Conservation (phyloP, 495 filamentous ascomycete genomes). For the Neurospora africana region DNA sequence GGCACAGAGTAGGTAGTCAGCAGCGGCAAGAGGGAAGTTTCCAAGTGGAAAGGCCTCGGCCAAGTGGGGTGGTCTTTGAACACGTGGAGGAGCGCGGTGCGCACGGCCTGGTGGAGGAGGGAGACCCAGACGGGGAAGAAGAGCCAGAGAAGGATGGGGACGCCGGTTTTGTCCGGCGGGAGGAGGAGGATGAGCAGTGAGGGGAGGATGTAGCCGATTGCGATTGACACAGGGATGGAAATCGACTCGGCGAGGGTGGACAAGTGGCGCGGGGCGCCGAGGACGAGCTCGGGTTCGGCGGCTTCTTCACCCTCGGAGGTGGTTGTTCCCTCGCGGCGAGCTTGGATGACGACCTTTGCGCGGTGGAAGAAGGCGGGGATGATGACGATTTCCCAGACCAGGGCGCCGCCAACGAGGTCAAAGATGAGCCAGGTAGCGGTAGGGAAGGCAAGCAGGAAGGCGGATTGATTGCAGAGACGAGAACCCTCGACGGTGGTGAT, state of each 20-base stretch:
- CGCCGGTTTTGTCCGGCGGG: slow-evolving; percentile 43
- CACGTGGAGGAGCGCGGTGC: slow-evolving; percentile 6
- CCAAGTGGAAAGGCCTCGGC: slow-evolving; percentile 17
- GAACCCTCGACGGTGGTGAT: slow-evolving; percentile 28
- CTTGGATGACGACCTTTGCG: slow-evolving; percentile 16
- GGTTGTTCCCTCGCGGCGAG: slow-evolving; percentile 4
- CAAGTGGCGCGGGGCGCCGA: slow-evolving; percentile 25
- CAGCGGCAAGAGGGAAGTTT: slow-evolving; percentile 17
- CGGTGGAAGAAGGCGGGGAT: slow-evolving; percentile 30
- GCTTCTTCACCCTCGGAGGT: background rate
- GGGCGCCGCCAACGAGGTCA: slow-evolving; percentile 28
- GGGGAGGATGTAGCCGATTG: slow-evolving; percentile 26
- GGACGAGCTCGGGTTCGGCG: slow-evolving; percentile 13
- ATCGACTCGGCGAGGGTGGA: slow-evolving; percentile 21
- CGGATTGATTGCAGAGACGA: slow-evolving; percentile 25
- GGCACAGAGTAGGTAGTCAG: slow-evolving; percentile 26
- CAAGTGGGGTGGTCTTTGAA: background rate
- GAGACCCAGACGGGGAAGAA: slow-evolving; percentile 33
- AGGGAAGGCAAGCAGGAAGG: slow-evolving; percentile 23
- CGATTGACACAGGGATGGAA: slow-evolving; percentile 29
- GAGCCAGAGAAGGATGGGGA: slow-evolving; percentile 48
- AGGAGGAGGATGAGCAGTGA: slow-evolving; percentile 61
- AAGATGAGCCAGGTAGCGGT: slow-evolving; percentile 30
- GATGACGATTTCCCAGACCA: slow-evolving; percentile 33
- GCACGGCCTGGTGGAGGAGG: slow-evolving; percentile 18